These are phyloP conservation scores for Apiospora koreana DNA, from an alignment of 2,329 filamentous ascomycete species.

Conservation along the genomic window DNA sequence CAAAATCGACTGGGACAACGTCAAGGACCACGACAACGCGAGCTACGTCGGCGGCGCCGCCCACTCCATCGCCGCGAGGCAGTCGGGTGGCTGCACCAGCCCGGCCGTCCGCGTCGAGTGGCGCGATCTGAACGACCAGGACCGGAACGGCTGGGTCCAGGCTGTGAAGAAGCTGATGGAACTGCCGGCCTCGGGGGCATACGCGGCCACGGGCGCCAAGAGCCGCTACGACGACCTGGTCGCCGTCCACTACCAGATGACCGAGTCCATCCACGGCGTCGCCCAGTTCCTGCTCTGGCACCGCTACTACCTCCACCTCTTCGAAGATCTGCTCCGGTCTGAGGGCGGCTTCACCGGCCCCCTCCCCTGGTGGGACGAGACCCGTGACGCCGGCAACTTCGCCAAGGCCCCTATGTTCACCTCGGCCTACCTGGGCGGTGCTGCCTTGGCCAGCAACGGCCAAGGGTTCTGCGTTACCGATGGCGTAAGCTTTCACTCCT, in stretches of 20 bases:
- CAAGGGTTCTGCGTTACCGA: conserved; percentile 34
- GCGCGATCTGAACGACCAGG: conserved; percentile 30
- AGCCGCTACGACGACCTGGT: conserved; percentile 40
- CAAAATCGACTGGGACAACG: conserved; percentile 12
- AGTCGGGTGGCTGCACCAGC: conserved; percentile 24
- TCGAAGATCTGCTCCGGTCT: conserved; percentile 27
- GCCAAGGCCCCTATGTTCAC: conserved; percentile 32
- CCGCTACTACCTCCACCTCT: conserved; percentile 37
- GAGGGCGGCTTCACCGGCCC: conserved; percentile 39
- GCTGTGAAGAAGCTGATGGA: conserved; percentile 36
- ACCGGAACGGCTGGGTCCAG: conserved; percentile 33
- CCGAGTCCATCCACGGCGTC: conserved; percentile 32
- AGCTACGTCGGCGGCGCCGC: conserved; percentile 13
- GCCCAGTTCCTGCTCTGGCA: conserved; percentile 42
- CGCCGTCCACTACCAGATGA: conserved; percentile 37
- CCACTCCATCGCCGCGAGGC: conserved; percentile 12
- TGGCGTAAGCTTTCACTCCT: conserved; percentile 28
- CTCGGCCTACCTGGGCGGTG: conserved; percentile 30
- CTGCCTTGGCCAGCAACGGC: conserved; percentile 26
- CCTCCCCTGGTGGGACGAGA: conserved; percentile 44
- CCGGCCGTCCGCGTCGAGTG: conserved; percentile 32
- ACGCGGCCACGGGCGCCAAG: conserved; percentile 24
- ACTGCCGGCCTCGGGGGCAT: conserved; percentile 29
- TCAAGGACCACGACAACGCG: conserved; percentile 16
- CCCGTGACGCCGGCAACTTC: conserved; percentile 35